Base-by-base conservation (phyloP, 1,139 yeast species). In the Protomyces gravidus region DNA sequence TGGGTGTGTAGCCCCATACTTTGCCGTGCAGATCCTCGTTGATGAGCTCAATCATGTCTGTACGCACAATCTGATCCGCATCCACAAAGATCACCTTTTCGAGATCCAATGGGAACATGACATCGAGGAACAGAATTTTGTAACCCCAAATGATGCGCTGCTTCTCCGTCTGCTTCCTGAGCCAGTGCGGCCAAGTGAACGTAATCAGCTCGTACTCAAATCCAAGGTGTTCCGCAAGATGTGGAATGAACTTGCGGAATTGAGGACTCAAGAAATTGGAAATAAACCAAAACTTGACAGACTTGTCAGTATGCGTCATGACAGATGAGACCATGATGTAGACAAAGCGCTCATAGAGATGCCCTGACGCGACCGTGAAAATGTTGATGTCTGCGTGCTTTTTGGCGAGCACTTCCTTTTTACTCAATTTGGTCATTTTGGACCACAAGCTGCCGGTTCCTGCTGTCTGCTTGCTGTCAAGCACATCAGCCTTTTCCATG, bases 121-220 rank as follows among this genome's bases (percentile, higher is more conserved):
- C 90, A 72, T 92, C 98, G 63, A 89, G 73, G 65, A 92, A 89
- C 56, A 92, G 73, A 46, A 89, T 85, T 70, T 90, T 90, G 69
- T 86, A 87, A 1, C 92, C 96, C 90, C 96, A 88, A 56, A 89
- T 82, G 2, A 84, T 81, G 64, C 97, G 78, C 67, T 85, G 89
- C 68, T 82, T 82, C 66, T 84, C 89, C 32, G 83, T 71, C 71
- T 92, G 97, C 1, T 77, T 78, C 50, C 94, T 78, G 28, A 92
- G 75, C 95, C 97, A 92, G 25, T 76, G 72, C 9, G 98, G 98
- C 98, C 98, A 92, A 65, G 86, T 85, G 71, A 87, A 92, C 1
- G 85, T 81, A 19, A 92, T 77, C 49, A 87, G 73, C 67, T 89
- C 90, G 67, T 84, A 87, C 50, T 83, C 79, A 64, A 87, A 82